A percentile compares a stretch with the other conserved stretches of the same genome.
These are phyloP conservation scores for Xylaria acuta DNA, from an alignment of 495 filamentous ascomycete species.

Conservation along the genomic window DNA sequence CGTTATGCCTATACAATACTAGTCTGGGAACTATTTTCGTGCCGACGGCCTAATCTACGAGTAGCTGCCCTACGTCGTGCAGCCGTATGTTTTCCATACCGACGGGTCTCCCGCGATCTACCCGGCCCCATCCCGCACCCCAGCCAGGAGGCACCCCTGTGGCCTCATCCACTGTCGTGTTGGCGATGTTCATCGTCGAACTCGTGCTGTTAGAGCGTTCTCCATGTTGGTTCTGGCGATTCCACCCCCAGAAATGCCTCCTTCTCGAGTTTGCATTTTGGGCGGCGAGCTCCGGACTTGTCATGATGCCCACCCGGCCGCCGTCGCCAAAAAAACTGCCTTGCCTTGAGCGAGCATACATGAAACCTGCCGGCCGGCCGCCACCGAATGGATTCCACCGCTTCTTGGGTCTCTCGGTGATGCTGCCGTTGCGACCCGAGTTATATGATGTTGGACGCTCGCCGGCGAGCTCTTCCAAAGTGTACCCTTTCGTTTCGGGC, in stretches of 20 bases:
- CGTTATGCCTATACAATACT: constrained; percentile 15
- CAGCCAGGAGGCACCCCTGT: constrained; percentile 41
- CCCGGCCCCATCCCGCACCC: constrained; percentile 46
- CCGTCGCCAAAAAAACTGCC: constrained; percentile 20
- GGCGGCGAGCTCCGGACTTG: constrained; percentile 37
- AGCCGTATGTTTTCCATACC: constrained; percentile 41
- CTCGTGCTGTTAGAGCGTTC: constrained; percentile 34
- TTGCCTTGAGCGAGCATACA: constrained; percentile 34
- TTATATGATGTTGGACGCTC: constrained; percentile 50
- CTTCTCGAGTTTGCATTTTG: constrained; percentile 24
- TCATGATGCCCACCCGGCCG: constrained; percentile 45
- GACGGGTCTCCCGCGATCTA: constrained; percentile 39
- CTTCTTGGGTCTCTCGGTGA: constrained; percentile 23
- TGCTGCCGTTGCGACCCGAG: constrained; percentile 45
- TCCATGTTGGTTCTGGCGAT: constrained; percentile 6
- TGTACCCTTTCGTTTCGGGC: constrained; percentile 78
- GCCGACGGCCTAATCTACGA: not conserved
- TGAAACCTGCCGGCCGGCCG: constrained; percentile 47
- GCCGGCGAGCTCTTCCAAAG: constrained; percentile 60
- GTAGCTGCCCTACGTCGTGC: constrained; percentile 41
- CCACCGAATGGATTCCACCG: constrained; percentile 47
- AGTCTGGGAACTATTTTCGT: not conserved
- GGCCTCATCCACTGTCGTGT: constrained; percentile 8
- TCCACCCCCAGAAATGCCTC: constrained; percentile 35
- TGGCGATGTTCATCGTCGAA: constrained; percentile 34